Conservation (phyloP, 192 early-diverging fungal species). For the Podila epigama region DNA sequence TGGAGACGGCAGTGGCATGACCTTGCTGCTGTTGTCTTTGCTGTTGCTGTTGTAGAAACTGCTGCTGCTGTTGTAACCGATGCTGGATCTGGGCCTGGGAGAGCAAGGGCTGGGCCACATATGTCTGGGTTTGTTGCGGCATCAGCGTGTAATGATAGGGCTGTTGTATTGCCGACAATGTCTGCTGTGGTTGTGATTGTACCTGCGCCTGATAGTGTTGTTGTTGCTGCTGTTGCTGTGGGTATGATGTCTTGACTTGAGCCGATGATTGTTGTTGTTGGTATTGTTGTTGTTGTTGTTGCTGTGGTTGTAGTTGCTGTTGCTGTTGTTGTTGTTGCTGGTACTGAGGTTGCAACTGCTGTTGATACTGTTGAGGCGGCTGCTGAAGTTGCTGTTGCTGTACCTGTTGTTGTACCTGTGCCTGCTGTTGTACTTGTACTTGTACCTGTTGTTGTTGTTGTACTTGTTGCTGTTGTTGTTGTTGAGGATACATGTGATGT, state of each 20-base stretch:
- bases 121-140: not conserved
- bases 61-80: conserved; percentile 16
- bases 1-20: not conserved
- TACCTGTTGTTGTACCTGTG: not conserved
- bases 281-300: no score
- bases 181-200: conserved; percentile 1
- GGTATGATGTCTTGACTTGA: not conserved
- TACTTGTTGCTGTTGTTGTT: not conserved
- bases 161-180: conserved; percentile 5
- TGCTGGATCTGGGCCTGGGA: conserved; percentile 14
- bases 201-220: conserved; percentile 28
- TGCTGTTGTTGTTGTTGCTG: not conserved
- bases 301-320: conserved; percentile 9
- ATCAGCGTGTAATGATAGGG: conserved; percentile 16
- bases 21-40: conserved; percentile 11
- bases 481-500: not conserved
- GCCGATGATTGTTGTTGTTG: conserved; percentile 2
- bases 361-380: not conserved
- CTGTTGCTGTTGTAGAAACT: conserved; percentile 1
- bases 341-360: not conserved
- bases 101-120: conserved; percentile 12
- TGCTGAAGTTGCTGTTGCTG: not conserved
- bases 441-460: not conserved
- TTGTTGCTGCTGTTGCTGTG: conserved; percentile 24
- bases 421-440: not conserved